Conservation (phyloP, 225 moss, liverwort and hornwort species). For the Neckera pumila region DNA sequence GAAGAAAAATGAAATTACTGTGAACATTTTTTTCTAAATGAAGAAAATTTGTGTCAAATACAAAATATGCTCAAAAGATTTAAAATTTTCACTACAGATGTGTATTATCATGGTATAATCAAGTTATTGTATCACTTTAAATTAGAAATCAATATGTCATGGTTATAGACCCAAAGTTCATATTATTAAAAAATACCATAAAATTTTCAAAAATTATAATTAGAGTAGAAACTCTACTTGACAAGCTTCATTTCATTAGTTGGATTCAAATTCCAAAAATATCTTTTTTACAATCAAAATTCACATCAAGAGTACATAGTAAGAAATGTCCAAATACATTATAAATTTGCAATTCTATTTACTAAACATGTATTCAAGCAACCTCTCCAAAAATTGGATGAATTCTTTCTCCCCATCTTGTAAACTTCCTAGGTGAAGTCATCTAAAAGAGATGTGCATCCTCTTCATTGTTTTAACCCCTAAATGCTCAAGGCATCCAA, state of each 20-base stretch:
- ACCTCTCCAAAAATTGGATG: not conserved
- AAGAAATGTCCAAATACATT: not conserved
- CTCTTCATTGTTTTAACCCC: fast-evolving
- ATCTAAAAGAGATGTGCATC: not conserved
- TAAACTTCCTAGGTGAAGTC: not conserved
- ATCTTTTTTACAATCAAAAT: not conserved
- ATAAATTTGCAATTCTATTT: not conserved
- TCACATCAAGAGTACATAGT: not conserved
- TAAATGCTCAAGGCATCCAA: too few relatives aligned
- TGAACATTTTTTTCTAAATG: too few relatives aligned
- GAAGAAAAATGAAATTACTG: too few relatives aligned
- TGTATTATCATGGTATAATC: too few relatives aligned
- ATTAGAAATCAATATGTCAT: not conserved
- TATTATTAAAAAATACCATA: not conserved
- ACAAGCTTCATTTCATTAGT: not conserved
- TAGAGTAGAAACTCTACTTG: not conserved
- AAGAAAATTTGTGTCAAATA: too few relatives aligned
- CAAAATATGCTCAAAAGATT: too few relatives aligned
- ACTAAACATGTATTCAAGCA: not conserved
- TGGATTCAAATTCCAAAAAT: not conserved
- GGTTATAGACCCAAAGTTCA: not conserved
- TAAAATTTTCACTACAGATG: too few relatives aligned
- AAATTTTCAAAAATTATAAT: not conserved
- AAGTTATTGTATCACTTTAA: not conserved
- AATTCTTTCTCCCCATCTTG: not conserved